These are phyloP conservation scores for Naganishia antarctica DNA, from an alignment of 768 basidiomycete genomes.

Conservation along the genomic window DNA sequence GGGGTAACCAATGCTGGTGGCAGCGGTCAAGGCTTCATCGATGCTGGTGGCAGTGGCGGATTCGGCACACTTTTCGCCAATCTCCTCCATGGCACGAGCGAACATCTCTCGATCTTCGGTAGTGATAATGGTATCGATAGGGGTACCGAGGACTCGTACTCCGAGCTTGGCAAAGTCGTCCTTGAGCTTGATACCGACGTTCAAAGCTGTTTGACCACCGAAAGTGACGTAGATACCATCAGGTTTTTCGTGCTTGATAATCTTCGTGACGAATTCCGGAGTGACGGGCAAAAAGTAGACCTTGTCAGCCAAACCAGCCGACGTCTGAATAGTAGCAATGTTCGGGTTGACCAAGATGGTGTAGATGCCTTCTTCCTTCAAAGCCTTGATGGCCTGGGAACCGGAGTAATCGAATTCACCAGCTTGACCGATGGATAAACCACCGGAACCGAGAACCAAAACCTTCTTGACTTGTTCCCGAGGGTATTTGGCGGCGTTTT, in stretches of 20 bases:
- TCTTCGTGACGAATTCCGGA: constrained; percentile 93
- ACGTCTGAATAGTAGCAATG: constrained; percentile 97
- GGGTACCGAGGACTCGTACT: constrained; percentile 89
- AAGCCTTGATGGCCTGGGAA: constrained; percentile 96
- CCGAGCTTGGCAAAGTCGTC: constrained; percentile 89
- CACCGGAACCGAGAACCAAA: constrained; percentile 92
- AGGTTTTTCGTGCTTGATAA: constrained; percentile 97
- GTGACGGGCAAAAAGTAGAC: constrained; percentile 99
- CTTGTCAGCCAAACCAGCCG: constrained; percentile 95
- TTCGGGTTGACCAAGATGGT: constrained; percentile 98
- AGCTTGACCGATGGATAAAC: constrained; percentile 95
- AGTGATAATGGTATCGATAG: constrained; percentile 92
- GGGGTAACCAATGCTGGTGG: constrained; percentile 79
- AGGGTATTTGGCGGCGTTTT: constrained; percentile 69
- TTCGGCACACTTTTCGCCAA: constrained; percentile 91
- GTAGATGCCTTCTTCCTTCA: constrained; percentile 98
- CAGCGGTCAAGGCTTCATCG: constrained; percentile 79
- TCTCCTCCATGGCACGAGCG: constrained; percentile 86
- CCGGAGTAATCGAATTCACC: constrained; percentile 99
- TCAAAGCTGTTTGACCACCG: constrained; percentile 94
- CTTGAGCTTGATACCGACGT: constrained; percentile 94
- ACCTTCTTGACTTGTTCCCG: constrained; percentile 76
- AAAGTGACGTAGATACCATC: constrained; percentile 99
- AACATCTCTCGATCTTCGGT: constrained; percentile 96
- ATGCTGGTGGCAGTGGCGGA: constrained; percentile 78